A percentile compares a stretch with the other conserved stretches of the same genome.
These are phyloP conservation scores for Paspalum vaginatum DNA, from an alignment of 176 grass and related monocot species.

Conservation along the genomic window DNA sequence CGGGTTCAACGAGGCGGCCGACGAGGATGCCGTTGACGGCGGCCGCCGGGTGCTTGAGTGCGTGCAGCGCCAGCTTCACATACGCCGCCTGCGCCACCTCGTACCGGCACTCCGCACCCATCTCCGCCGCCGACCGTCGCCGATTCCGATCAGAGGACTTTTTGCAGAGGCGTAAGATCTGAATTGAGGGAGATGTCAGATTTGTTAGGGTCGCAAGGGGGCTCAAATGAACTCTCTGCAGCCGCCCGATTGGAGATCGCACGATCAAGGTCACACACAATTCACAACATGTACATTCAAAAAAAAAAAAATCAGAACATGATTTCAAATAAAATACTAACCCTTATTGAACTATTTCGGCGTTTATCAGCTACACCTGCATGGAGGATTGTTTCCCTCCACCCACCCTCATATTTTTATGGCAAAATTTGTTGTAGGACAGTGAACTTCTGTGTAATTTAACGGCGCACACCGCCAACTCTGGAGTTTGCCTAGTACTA, in stretches of 20 bases:
- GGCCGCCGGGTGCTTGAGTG: constrained; percentile 72
- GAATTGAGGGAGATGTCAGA: background rate
- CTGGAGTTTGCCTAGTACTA: no score
- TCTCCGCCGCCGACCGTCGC: constrained; percentile 23
- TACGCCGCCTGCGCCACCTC: constrained; percentile 89
- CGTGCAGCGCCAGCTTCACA: constrained; percentile 90
- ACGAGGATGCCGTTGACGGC: constrained; percentile 94
- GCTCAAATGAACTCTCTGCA: background rate
- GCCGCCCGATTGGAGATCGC: constrained; percentile 6
- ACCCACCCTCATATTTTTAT: no score
- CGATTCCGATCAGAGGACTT: constrained; percentile 2
- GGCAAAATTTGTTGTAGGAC: no score
- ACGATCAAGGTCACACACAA: no score
- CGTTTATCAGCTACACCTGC: no score
- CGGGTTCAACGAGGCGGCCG: constrained; percentile 48
- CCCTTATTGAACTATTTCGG: no score
- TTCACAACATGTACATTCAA: no score
- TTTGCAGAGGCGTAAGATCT: background rate
- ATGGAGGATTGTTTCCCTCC: no score
- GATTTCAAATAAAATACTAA: no score
- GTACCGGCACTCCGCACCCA: constrained; percentile 79
- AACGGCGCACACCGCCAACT: no score
- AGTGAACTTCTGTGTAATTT: no score
- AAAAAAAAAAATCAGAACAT: no score
- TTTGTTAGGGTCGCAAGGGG: background rate